A percentile compares a stretch with the other conserved stretches of the same genome.
Conservation (phyloP, 2,329 filamentous ascomycete species). For the Trichoderma guizhouense region DNA sequence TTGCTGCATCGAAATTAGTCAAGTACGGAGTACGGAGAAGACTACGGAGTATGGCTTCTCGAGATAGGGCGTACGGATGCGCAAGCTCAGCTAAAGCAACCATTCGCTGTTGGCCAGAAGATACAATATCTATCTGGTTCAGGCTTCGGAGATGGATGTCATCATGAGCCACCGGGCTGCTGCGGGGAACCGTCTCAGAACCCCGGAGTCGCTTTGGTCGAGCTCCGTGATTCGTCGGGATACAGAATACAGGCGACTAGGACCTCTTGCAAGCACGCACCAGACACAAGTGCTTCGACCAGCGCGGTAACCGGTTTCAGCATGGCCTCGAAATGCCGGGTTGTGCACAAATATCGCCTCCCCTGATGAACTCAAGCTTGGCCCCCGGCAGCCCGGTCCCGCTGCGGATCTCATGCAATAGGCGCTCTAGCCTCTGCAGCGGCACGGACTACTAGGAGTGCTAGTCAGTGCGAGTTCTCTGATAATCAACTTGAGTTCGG, state of each 20-base stretch:
- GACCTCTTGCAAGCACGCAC: background rate
- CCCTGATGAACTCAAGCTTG: constrained; percentile 1
- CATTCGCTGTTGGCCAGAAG: background rate
- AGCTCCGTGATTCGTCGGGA: constrained; percentile 7
- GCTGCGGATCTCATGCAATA: constrained; percentile 15
- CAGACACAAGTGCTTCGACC: background rate
- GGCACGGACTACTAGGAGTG: background rate
- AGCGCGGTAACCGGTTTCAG: background rate
- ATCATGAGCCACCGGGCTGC: constrained; percentile 24
- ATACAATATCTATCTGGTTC: background rate
- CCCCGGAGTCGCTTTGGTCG: background rate
- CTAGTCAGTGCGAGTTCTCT: background rate
- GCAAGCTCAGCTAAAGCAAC: background rate
- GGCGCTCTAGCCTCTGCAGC: constrained; percentile 4
- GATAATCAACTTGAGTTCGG: background rate
- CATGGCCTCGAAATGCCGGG: background rate
- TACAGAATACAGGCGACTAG: background rate
- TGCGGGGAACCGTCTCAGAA: constrained; percentile 4
- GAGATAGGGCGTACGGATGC: constrained; percentile 1
- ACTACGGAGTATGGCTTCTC: background rate
- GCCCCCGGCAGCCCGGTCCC: constrained; percentile 12
- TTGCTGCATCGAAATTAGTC: background rate
- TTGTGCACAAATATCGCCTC: constrained; percentile 13
- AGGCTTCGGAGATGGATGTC: background rate
- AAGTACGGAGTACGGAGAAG: no score